Conservation (phyloP, 768 basidiomycete species). For the Pleurotus tuoliensis region DNA sequence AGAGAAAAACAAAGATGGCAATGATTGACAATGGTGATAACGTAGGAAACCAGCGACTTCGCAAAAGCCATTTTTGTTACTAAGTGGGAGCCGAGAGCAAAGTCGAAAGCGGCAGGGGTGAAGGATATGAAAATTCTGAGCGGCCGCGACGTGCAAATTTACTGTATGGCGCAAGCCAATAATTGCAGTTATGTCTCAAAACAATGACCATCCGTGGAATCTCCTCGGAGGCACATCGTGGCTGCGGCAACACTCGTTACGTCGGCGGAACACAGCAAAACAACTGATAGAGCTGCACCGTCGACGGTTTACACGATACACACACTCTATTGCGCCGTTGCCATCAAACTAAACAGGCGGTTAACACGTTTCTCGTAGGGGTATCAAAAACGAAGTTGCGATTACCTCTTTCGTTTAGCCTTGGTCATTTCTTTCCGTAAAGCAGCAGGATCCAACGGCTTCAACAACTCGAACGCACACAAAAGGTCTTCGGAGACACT, state of each 20-base stretch:
- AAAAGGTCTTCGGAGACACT: conserved; percentile 96
- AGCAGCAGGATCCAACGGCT: conserved; percentile 91
- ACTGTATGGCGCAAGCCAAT: neutral
- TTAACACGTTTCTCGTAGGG: neutral
- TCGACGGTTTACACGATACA: neutral
- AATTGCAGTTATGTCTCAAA: neutral
- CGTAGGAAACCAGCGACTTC: too few relatives aligned
- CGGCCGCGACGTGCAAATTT: neutral
- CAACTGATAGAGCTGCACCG: neutral
- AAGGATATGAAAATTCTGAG: neutral
- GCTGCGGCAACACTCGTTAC: neutral
- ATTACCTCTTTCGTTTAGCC: conserved; percentile 94
- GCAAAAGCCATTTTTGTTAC: too few relatives aligned
- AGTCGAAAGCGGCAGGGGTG: neutral
- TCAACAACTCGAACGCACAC: conserved; percentile 96
- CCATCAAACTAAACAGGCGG: conserved; percentile 25
- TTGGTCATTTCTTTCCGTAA: conserved; percentile 98
- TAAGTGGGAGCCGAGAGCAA: neutral
- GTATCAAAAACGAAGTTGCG: neutral
- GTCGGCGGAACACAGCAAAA: neutral
- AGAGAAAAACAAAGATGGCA: neutral
- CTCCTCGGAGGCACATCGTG: neutral
- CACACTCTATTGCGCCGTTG: conserved; percentile 17
- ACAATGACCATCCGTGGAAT: neutral
- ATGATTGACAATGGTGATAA: neutral